Conservation (phyloP, 1,284 basidiomycete species). For the Rhodotorula sp. region DNA sequence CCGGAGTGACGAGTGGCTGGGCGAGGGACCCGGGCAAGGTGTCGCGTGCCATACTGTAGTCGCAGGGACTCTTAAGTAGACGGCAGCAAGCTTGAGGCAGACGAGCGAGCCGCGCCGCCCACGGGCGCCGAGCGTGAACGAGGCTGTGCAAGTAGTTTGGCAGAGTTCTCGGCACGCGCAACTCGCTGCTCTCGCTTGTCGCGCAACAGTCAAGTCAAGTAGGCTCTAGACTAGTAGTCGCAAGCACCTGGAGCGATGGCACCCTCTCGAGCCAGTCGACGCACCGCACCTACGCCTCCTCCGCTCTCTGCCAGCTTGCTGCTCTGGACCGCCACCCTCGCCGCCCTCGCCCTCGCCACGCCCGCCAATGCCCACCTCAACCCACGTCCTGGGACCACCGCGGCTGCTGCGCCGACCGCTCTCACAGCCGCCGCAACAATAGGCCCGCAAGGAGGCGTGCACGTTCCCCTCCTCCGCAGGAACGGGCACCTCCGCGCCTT, state of each 20-base stretch:
- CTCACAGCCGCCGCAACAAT: too few species aligned
- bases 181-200: neutral
- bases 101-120: too few species aligned
- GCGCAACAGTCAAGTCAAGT: too few species aligned
- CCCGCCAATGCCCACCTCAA: too few species aligned
- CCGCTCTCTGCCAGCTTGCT: neutral
- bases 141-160: neutral
- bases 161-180: neutral
- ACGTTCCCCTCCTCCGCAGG: slow-evolving; percentile 20
- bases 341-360: neutral
- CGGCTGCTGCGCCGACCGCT: too few species aligned
- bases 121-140: neutral
- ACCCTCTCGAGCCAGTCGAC: neutral
- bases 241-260: too few species aligned
- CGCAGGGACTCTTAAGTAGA: too few species aligned
- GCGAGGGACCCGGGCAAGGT: neutral
- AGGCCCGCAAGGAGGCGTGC: neutral
- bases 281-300: neutral
- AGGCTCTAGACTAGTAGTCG: too few species aligned
- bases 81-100: too few species aligned
- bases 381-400: too few species aligned
- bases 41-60: too few species aligned
- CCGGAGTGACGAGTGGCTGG: neutral
- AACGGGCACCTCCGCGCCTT: slow-evolving; percentile 18
- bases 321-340: neutral